phyloP scores from a whole-genome alignment of 108 stramenopile genomes.

The Cylindrotheca fusiformis region DNA sequence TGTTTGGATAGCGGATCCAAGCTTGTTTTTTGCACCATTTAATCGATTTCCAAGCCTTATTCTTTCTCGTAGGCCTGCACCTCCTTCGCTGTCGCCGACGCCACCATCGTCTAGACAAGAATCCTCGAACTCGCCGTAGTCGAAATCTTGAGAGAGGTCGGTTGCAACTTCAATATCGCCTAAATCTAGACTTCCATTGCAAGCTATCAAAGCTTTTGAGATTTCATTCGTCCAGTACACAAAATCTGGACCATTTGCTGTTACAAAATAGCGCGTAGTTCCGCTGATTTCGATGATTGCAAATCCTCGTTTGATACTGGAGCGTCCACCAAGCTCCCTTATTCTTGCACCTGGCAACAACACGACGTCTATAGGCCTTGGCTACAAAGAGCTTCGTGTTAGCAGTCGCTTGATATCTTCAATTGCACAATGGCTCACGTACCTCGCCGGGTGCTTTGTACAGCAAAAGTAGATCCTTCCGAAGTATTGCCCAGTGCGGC shows the following conservation, averaged over 20 bases:
- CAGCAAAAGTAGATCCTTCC: slow-evolving; percentile 46
- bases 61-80: neutral
- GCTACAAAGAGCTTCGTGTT: slow-evolving; percentile 18
- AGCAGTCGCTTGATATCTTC: slow-evolving; percentile 14
- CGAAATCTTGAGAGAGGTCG: neutral
- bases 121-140: neutral
- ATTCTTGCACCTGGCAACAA: slow-evolving; percentile 44
- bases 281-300: slow-evolving; percentile 40
- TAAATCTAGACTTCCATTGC: neutral
- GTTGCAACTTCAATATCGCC: neutral
- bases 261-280: slow-evolving; percentile 27
- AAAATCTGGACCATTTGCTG: slow-evolving; percentile 33
- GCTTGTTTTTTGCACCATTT: slow-evolving; percentile 16
- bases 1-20: slow-evolving; percentile 40
- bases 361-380: slow-evolving; percentile 49
- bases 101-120: slow-evolving; percentile 3
- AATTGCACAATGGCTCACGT: slow-evolving; percentile 11
- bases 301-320: slow-evolving; percentile 45
- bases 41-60: slow-evolving; percentile 18
- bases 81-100: slow-evolving; percentile 6
- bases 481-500: slow-evolving; percentile 61
- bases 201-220: neutral
- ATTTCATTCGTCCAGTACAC: slow-evolving; percentile 39
- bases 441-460: slow-evolving; percentile 42
- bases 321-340: slow-evolving; percentile 43